Percentiles rank a stretch among this genome's conserved stretches.
phyloP scores from a whole-genome alignment of 495 filamentous ascomycete species.

The Jackrogersella minutella region DNA sequence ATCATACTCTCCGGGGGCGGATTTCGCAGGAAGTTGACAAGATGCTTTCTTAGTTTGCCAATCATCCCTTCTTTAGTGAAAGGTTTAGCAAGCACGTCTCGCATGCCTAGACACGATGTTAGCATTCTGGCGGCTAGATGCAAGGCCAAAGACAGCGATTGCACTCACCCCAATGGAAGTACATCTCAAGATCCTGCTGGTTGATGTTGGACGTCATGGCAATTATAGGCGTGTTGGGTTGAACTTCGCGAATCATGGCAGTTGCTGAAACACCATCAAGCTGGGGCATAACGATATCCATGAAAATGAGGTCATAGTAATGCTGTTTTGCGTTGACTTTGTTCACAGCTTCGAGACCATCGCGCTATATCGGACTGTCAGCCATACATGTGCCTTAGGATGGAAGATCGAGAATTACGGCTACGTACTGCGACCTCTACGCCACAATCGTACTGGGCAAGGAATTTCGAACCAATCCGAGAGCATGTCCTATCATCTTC shows the following conservation, averaged over 20 bases:
- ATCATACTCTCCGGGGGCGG: constrained; percentile 48
- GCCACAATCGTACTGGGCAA: constrained; percentile 84
- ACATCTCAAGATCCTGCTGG: constrained; percentile 95
- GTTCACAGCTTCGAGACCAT: constrained; percentile 92
- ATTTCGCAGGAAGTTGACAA: constrained; percentile 73
- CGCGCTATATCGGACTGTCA: constrained; percentile 65
- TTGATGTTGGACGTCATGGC: constrained; percentile 99
- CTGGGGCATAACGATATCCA: constrained; percentile 99
- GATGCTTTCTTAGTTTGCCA: constrained; percentile 87
- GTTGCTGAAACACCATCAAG: constrained; percentile 95
- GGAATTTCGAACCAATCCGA: constrained; percentile 92
- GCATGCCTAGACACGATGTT: constrained; percentile 77
- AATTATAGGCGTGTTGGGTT: constrained; percentile 84
- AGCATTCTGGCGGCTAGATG: constrained; percentile 17
- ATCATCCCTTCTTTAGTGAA: constrained; percentile 96
- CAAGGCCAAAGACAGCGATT: neutral
- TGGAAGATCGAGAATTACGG: neutral
- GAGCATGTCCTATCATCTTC: constrained; percentile 96
- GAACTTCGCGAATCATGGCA: constrained; percentile 89
- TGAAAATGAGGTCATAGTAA: constrained; percentile 92
- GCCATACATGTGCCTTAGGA: constrained; percentile 19
- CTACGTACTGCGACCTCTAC: constrained; percentile 89
- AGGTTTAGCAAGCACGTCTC: constrained; percentile 95
- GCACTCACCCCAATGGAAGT: constrained; percentile 92
- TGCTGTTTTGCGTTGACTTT: constrained; percentile 79